Evolutionary conservation across 2,329 filamentous ascomycete genomes (phyloP), one percentile per base, ranked within the genome.

Genomic region (Botrytis porri): DNA sequence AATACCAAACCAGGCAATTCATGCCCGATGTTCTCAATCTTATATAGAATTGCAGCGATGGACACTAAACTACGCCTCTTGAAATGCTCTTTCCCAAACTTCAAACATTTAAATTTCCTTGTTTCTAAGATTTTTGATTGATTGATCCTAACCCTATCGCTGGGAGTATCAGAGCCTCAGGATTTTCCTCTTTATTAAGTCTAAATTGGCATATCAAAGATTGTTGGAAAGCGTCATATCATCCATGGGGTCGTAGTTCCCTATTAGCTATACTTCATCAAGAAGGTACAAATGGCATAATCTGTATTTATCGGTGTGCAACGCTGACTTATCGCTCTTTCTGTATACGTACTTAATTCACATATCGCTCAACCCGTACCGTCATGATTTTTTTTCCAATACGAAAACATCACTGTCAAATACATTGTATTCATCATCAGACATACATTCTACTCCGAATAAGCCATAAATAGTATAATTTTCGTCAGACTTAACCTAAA

Each of bases 41-140:
- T n/a, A 4, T 29, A 29, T 57, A 1, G 2, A 18, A 18, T 29
- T 18, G 9, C 5, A 0, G 18, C 29, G 20, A 22, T 12, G 4
- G 18, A 35, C 10, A 35, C 8, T 32, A 59, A 4, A 0, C 10
- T 8, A 3, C 18, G 16, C 7, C 16, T 5, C 8, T 2, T 5
- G 4, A 10, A 2, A 59, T 35, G 0, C 1, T 22, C 0, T 8
- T 59, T 59, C 0, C 18, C 18, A 5, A 4, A 12, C 0, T 35
- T 32, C 5, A 4, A 59, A 32, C 4, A 22, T 59, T 22, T 5
- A 32, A 59, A 8, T 18, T 35, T 59, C 4, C 22, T 1, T 1
- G 9, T 10, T 12, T 20, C 16, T 35, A 29, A 59, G 16, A 22
- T 4, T 35, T 57, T 57, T 29, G n/a, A 18, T 57, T 57, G 43